These are phyloP conservation scores for Clohesyomyces aquaticus DNA, from an alignment of 495 filamentous ascomycete species.

Conservation along the genomic window DNA sequence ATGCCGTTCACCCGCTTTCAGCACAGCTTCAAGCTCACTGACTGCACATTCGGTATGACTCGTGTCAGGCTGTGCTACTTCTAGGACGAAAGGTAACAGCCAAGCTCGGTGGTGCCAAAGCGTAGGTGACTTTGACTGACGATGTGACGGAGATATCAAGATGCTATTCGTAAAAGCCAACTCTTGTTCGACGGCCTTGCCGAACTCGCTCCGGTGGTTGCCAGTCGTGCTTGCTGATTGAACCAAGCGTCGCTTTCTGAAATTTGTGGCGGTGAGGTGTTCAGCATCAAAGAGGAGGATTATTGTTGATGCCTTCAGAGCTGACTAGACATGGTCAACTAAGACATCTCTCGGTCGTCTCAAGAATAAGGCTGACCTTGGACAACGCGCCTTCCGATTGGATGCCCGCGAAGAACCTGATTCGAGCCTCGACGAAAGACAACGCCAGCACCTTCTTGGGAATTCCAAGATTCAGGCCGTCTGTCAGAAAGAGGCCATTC, in stretches of 20 bases:
- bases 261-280: conserved; percentile 80
- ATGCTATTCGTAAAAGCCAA: conserved; percentile 65
- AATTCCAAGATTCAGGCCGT: conserved; percentile 57
- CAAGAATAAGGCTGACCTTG: no score
- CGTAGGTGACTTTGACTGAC: conserved; percentile 83
- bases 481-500: conserved; percentile 55
- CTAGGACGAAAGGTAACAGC: no score
- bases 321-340: no score
- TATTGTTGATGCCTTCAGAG: conserved; percentile 58
- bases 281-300: conserved; percentile 81
- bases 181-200: conserved; percentile 51
- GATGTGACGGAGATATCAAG: conserved; percentile 73
- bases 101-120: conserved; percentile 80
- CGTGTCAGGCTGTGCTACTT: no score
- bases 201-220: conserved; percentile 20
- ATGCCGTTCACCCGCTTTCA: conserved; percentile 72
- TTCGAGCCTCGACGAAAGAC: conserved; percentile 70
- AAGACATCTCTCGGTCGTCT: no score
- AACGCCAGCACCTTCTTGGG: conserved; percentile 69
- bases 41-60: no score
- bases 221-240: background rate
- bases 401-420: conserved; percentile 52
- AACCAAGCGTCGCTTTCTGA: conserved; percentile 60
- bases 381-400: no score
- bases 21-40: conserved; percentile 63